phyloP scores from a whole-genome alignment of 2,329 filamentous ascomycete genomes.

The Xylaria sp. region DNA sequence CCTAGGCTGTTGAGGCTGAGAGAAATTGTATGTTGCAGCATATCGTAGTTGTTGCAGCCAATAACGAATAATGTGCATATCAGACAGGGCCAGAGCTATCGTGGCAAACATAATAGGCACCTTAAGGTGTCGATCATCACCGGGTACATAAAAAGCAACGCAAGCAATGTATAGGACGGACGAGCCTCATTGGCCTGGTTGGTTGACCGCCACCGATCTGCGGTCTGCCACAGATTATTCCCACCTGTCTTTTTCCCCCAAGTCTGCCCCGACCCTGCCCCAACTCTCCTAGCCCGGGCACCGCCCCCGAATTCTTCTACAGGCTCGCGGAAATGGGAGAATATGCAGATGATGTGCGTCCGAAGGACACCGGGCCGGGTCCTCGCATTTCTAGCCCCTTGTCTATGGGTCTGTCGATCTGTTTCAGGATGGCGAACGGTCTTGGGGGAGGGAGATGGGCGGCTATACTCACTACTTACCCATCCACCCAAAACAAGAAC shows the following conservation, averaged over 20 bases:
- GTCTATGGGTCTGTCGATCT: slow-evolving; percentile 23
- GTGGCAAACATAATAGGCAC: not conserved
- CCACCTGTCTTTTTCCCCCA: not conserved
- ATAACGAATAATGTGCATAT: not conserved
- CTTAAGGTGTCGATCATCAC: slow-evolving; percentile 1
- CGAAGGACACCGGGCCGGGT: slow-evolving; percentile 22
- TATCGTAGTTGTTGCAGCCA: not conserved
- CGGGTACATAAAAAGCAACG: not conserved
- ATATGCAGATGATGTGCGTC: slow-evolving; percentile 31
- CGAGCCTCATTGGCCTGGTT: slow-evolving; percentile 17
- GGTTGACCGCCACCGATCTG: slow-evolving; percentile 34
- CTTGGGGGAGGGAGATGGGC: not conserved
- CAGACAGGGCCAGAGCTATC: not conserved
- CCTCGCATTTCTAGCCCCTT: slow-evolving; percentile 19
- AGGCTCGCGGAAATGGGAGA: not conserved
- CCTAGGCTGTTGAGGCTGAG: slow-evolving; percentile 10
- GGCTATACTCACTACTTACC: not conserved
- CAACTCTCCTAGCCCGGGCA: not conserved
- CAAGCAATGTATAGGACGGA: slow-evolving; percentile 1
- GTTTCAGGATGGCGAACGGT: slow-evolving; percentile 30
- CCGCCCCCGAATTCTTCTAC: not conserved
- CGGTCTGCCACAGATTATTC: slow-evolving; percentile 12
- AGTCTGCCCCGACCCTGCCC: not conserved
- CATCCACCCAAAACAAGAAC: not conserved
- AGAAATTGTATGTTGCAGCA: not conserved